Conservation (phyloP, 2,329 filamentous ascomycete species). For the Aspergillus versicolor region DNA sequence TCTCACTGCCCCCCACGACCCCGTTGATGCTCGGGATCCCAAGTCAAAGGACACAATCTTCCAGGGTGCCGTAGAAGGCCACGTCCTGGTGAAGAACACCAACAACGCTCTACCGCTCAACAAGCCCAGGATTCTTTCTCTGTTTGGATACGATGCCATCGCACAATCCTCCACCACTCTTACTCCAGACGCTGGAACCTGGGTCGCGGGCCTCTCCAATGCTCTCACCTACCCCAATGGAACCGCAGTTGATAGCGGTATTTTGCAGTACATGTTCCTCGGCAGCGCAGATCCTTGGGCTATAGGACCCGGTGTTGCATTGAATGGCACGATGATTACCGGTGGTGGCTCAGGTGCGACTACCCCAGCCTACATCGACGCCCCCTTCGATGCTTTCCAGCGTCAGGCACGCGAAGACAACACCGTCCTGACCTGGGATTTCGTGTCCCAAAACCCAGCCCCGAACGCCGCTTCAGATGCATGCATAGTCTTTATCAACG, state of each 20-base stretch:
- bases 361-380: conserved; percentile 49
- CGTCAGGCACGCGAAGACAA: conserved; percentile 55
- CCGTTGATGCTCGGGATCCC: conserved; percentile 53
- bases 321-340: conserved; percentile 50
- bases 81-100: conserved; percentile 55
- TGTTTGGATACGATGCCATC: conserved; percentile 61
- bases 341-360: conserved; percentile 53
- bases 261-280: neutral
- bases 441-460: conserved; percentile 48
- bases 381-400: conserved; percentile 58
- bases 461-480: conserved; percentile 39
- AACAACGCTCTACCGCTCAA: conserved; percentile 50
- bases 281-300: neutral
- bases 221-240: conserved; percentile 9
- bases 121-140: conserved; percentile 36
- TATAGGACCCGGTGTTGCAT: conserved; percentile 26
- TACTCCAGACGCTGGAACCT: neutral
- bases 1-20: conserved; percentile 47
- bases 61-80: conserved; percentile 58
- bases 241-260: neutral
- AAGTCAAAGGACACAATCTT: conserved; percentile 30
- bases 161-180: conserved; percentile 6
- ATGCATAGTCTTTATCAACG: conserved; percentile 60
- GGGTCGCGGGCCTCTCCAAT: conserved; percentile 1
- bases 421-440: conserved; percentile 62